Conservation (phyloP, 2,329 filamentous ascomycete genomes). For the Diplodia sapinea region DNA sequence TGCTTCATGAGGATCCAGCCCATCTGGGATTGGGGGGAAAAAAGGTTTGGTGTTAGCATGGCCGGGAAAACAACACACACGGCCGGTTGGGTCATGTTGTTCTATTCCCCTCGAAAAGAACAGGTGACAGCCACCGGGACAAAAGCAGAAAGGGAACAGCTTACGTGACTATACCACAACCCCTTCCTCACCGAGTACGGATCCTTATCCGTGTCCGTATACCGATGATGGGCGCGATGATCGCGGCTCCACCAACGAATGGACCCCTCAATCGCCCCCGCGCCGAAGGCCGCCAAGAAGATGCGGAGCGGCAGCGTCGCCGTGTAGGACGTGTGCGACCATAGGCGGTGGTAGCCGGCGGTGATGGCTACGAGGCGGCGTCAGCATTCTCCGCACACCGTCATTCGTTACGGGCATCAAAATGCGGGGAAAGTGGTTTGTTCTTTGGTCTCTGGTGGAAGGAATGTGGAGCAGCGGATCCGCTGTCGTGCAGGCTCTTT, state of each 20-base stretch:
- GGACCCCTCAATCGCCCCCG: conserved; percentile 83
- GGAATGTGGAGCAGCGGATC: not conserved
- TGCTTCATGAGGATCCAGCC: conserved; percentile 96
- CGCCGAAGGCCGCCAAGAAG: conserved; percentile 80
- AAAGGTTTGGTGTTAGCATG: not conserved
- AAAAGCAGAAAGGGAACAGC: not conserved
- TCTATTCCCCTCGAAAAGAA: no score
- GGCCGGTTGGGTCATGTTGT: no score
- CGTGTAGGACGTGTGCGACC: conserved; percentile 85
- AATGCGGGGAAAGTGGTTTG: not conserved
- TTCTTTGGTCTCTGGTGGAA: not conserved
- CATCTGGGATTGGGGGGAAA: conserved; percentile 48
- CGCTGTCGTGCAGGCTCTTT: not conserved
- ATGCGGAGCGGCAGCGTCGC: conserved; percentile 77
- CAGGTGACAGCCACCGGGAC: no score
- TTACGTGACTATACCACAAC: conserved; percentile 50
- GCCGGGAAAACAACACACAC: no score
- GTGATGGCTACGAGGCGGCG: conserved; percentile 37
- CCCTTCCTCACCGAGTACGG: conserved; percentile 91
- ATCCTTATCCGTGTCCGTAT: conserved; percentile 91
- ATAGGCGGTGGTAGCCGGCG: conserved; percentile 76
- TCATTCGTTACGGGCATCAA: not conserved
- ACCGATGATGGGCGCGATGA: conserved; percentile 87
- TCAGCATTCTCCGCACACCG: not conserved
- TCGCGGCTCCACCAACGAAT: conserved; percentile 89